These are phyloP conservation scores for Termitomyces sp. DNA, from an alignment of 768 basidiomycete genomes.

Conservation along the genomic window DNA sequence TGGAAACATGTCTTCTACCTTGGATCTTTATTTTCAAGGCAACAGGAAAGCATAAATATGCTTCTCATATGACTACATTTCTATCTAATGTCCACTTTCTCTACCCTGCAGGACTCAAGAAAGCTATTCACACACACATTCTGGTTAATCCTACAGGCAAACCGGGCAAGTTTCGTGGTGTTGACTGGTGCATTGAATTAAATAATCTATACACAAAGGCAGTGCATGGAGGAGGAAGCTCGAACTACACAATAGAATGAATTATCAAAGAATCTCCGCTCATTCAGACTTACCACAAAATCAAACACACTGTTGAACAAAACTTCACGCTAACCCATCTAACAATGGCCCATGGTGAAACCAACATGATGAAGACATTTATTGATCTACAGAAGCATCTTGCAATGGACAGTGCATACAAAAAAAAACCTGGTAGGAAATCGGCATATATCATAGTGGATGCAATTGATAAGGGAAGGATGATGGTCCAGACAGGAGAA, in stretches of 20 bases:
- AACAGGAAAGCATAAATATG: constrained; percentile 34
- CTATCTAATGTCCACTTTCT: constrained; percentile 24
- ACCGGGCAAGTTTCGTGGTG: constrained; percentile 19
- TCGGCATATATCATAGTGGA: constrained; percentile 11
- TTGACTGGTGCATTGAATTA: too few relatives aligned
- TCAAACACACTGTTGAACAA: too few relatives aligned
- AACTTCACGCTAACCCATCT: too few relatives aligned
- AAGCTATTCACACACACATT: constrained; percentile 15
- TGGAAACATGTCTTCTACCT: constrained; percentile 23
- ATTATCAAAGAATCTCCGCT: too few relatives aligned
- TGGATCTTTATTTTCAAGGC: constrained; percentile 31
- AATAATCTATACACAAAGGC: too few relatives aligned
- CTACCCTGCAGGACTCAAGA: constrained; percentile 18
- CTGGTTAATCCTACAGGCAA: constrained; percentile 31
- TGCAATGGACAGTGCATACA: background rate
- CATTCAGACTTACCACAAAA: too few relatives aligned
- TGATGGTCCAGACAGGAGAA: background rate
- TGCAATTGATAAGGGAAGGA: background rate
- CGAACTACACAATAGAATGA: too few relatives aligned
- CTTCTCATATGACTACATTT: constrained; percentile 25
- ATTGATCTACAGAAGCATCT: background rate
- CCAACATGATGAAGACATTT: constrained; percentile 27
- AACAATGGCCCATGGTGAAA: constrained; percentile 23
- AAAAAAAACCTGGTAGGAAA: background rate
- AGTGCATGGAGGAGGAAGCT: too few relatives aligned